Evolutionary conservation across 73 alveolate species (phyloP).

Genomic region (Blepharisma japonicum): DNA sequence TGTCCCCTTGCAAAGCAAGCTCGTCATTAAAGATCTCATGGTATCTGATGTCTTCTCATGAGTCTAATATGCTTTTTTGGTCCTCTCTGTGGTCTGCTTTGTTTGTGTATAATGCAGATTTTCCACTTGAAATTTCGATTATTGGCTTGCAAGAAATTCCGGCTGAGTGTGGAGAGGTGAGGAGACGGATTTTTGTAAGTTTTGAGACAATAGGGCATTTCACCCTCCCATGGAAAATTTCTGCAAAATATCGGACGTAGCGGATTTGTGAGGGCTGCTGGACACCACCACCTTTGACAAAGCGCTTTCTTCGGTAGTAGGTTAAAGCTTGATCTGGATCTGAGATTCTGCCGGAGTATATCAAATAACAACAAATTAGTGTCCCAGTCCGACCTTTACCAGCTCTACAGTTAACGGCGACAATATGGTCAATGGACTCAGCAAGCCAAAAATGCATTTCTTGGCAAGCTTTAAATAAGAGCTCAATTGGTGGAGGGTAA

Average conservation of each 20-base stretch:
- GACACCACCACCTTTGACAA: slow-evolving; percentile 79
- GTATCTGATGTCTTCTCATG: not conserved
- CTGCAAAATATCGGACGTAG: slow-evolving; percentile 73
- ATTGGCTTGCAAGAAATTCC: slow-evolving; percentile 21
- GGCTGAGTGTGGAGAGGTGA: not conserved
- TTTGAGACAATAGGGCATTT: not conserved
- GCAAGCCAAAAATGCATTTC: slow-evolving; percentile 24
- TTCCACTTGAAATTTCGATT: not conserved
- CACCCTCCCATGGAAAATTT: slow-evolving; percentile 38
- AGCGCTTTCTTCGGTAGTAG: slow-evolving; percentile 76
- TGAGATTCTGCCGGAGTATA: slow-evolving; percentile 60
- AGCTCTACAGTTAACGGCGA: slow-evolving; percentile 90
- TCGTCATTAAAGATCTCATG: not conserved
- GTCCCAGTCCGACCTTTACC: slow-evolving; percentile 97
- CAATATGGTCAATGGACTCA: slow-evolving; percentile 50
- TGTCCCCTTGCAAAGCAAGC: slow-evolving; percentile 2
- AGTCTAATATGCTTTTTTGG: not conserved
- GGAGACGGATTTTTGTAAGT: not conserved
- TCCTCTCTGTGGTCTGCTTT: not conserved
- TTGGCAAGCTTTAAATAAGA: slow-evolving; percentile 22
- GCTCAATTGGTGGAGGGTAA: slow-evolving; percentile 31
- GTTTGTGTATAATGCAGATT: not conserved
- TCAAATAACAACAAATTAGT: slow-evolving; percentile 77
- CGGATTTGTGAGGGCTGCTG: slow-evolving; percentile 80
- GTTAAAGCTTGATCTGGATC: slow-evolving; percentile 75